Evolutionary conservation across 257 asterid genomes (phyloP).

Genomic region (Lavandula angustifolia): DNA sequence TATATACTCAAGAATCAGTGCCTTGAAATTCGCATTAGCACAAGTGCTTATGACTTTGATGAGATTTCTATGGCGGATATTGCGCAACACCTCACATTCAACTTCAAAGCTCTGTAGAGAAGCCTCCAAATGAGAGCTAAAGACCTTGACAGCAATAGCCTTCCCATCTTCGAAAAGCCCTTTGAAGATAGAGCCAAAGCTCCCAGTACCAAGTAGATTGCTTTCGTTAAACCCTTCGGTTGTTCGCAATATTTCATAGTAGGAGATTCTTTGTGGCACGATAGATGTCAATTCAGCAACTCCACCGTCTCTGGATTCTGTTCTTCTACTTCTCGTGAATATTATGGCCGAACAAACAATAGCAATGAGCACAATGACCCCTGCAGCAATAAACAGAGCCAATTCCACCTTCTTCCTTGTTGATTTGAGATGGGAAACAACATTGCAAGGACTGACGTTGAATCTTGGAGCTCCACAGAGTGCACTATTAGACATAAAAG

Average conservation of each 20-base stretch:
- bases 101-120: too few relatives aligned
- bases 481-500: slow-evolving; percentile 4
- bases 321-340: too few relatives aligned
- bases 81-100: too few relatives aligned
- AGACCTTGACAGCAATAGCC: too few relatives aligned
- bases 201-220: slow-evolving; percentile 17
- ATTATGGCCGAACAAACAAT: background rate
- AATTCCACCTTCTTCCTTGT: background rate
- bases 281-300: background rate
- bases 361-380: background rate
- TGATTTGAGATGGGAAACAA: background rate
- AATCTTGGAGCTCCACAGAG: too few relatives aligned
- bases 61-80: too few relatives aligned
- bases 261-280: slow-evolving; percentile 27
- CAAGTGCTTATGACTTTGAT: slow-evolving; percentile 35
- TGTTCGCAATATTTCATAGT: slow-evolving; percentile 32
- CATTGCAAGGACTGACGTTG: slow-evolving; percentile 24
- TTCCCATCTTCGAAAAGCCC: too few relatives aligned
- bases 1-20: too few relatives aligned
- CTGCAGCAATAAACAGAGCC: background rate
- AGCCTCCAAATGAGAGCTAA: too few relatives aligned
- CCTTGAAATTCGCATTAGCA: slow-evolving; percentile 31
- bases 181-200: too few relatives aligned
- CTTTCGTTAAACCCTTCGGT: slow-evolving; percentile 26
- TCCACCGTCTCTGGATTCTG: background rate